Percentiles rank a stretch among this genome's conserved stretches.
Evolutionary conservation across 352 stramenopile species (phyloP).

Genomic region (Achlya hypogyna): DNA sequence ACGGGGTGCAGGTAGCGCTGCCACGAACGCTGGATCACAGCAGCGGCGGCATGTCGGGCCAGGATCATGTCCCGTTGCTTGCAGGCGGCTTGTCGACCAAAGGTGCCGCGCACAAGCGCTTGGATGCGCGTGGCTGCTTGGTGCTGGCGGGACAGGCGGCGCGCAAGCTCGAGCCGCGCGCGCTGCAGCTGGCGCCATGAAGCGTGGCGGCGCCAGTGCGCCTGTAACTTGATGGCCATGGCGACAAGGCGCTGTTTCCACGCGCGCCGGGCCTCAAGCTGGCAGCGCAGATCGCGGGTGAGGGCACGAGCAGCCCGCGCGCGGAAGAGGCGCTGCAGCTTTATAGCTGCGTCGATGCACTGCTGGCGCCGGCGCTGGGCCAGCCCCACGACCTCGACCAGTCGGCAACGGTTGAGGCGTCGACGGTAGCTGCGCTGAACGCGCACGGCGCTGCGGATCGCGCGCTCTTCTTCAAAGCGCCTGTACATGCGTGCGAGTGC

Average conservation of each 20-base stretch:
- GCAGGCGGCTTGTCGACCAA: slow-evolving; percentile 37
- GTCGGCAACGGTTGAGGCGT: slow-evolving; percentile 52
- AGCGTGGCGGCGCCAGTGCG: slow-evolving; percentile 48
- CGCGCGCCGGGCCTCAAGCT: slow-evolving; percentile 35
- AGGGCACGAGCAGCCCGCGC: slow-evolving; percentile 40
- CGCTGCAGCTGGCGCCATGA: slow-evolving; percentile 32
- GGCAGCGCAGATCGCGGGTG: slow-evolving; percentile 40
- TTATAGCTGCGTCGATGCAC: slow-evolving; percentile 36
- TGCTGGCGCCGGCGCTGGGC: slow-evolving; percentile 49
- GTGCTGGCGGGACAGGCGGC: slow-evolving; percentile 24
- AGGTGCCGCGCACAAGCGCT: slow-evolving; percentile 57
- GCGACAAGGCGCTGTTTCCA: slow-evolving; percentile 27
- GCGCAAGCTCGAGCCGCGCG: slow-evolving; percentile 26
- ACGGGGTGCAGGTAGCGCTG: slow-evolving; percentile 35
- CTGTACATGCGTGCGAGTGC: neutral
- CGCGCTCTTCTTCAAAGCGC: neutral
- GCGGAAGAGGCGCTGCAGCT: slow-evolving; percentile 52
- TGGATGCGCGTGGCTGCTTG: slow-evolving; percentile 63
- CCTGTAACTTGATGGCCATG: slow-evolving; percentile 50
- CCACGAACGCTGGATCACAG: slow-evolving; percentile 47
- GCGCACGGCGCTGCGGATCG: slow-evolving; percentile 19
- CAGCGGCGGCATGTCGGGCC: slow-evolving; percentile 32
- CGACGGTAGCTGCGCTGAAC: slow-evolving; percentile 51
- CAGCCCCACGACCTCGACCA: slow-evolving; percentile 63
- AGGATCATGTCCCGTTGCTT: slow-evolving; percentile 28